phyloP scores from a whole-genome alignment of 106 monocot genomes.

The Allium fistulosum region DNA sequence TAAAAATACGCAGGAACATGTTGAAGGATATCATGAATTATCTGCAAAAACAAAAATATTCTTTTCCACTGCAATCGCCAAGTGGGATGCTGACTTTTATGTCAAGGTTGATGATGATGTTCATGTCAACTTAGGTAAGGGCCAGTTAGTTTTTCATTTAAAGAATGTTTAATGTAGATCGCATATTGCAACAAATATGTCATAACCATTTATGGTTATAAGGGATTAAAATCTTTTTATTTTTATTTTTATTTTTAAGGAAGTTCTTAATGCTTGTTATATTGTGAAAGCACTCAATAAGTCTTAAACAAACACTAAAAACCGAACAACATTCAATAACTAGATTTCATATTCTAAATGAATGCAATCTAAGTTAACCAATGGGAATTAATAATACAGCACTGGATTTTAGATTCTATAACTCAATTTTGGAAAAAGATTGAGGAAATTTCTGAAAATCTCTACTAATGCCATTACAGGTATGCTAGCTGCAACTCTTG shows the following conservation, averaged over 20 bases:
- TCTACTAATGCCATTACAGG: slow-evolving; percentile 30
- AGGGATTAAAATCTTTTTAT: not conserved
- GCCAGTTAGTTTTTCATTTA: not conserved
- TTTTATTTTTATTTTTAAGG: not conserved
- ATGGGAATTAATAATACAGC: too few species aligned
- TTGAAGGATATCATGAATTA: slow-evolving; percentile 95
- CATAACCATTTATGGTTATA: not conserved
- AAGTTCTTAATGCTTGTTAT: not conserved
- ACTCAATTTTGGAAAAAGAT: not conserved
- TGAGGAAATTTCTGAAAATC: not conserved
- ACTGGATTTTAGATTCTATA: not conserved
- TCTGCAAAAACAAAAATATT: slow-evolving; percentile 97
- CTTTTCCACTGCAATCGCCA: slow-evolving; percentile 80
- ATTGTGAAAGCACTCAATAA: not conserved
- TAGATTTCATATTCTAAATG: not conserved
- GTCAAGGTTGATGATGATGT: slow-evolving; percentile 99
- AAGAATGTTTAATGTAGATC: not conserved
- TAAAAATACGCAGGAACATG: slow-evolving; percentile 54
- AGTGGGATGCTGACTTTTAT: slow-evolving; percentile 96
- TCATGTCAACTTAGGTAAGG: slow-evolving; percentile 82
- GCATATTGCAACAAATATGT: not conserved
- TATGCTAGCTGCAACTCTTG: slow-evolving; percentile 75
- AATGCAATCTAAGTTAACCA: not conserved
- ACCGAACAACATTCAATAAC: too few species aligned
- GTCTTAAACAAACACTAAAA: not conserved